phyloP scores from a whole-genome alignment of 768 basidiomycete genomes.

The Paxillus involutus region DNA sequence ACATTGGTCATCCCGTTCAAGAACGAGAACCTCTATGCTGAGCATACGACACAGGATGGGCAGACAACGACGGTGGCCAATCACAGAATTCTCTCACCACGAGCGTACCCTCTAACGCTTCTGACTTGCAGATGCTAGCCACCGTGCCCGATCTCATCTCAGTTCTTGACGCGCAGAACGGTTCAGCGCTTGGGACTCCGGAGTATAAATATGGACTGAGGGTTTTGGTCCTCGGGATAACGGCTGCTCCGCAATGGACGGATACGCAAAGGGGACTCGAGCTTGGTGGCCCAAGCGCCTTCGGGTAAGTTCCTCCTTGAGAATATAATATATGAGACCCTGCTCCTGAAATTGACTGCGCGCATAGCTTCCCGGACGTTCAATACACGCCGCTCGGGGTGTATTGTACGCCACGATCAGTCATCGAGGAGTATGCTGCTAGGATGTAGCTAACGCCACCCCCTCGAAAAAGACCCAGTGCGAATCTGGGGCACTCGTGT shows the following conservation, averaged over 20 bases:
- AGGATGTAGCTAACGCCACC: slow-evolving; percentile 1
- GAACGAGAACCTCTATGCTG: slow-evolving; percentile 60
- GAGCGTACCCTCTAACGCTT: not conserved
- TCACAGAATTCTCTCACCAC: slow-evolving; percentile 13
- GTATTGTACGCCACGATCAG: slow-evolving; percentile 43
- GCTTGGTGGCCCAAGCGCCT: slow-evolving; percentile 52
- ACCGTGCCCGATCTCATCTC: slow-evolving; percentile 65
- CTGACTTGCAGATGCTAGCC: slow-evolving; percentile 40
- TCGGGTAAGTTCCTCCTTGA: slow-evolving; percentile 39
- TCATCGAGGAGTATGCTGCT: slow-evolving; percentile 42
- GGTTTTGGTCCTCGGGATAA: slow-evolving; percentile 51
- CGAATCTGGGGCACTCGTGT: slow-evolving; percentile 6
- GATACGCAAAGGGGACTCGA: slow-evolving; percentile 46
- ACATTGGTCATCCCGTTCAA: slow-evolving; percentile 56
- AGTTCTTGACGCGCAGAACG: slow-evolving; percentile 56
- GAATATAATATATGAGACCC: not conserved
- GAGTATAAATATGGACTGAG: slow-evolving; percentile 61
- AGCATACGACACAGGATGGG: slow-evolving; percentile 34
- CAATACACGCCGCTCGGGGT: slow-evolving; percentile 38
- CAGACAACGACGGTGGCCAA: slow-evolving; percentile 16
- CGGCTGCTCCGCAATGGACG: slow-evolving; percentile 56
- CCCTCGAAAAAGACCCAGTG: not conserved
- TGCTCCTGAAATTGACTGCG: slow-evolving; percentile 6
- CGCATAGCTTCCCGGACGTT: slow-evolving; percentile 30
- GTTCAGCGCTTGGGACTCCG: slow-evolving; percentile 60